These are phyloP conservation scores for Thamnidium elegans DNA, from an alignment of 192 early-diverging fungal genomes.

Conservation along the genomic window DNA sequence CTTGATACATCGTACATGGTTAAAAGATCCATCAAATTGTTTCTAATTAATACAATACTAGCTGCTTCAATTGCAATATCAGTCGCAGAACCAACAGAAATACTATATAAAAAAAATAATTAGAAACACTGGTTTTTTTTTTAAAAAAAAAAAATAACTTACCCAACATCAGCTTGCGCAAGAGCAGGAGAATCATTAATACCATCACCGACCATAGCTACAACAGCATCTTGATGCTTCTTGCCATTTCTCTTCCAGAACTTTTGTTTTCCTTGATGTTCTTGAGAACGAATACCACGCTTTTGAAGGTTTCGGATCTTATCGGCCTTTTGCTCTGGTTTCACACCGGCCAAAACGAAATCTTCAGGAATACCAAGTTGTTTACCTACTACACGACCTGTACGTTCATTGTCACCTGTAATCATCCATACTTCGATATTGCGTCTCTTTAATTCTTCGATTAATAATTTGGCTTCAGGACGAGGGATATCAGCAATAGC, in stretches of 20 bases:
- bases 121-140: no score
- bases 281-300: constrained; percentile 20
- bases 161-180: constrained; percentile 81
- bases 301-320: constrained; percentile 58
- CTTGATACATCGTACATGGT: constrained; percentile 74
- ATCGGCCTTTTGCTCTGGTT: constrained; percentile 70
- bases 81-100: constrained; percentile 86
- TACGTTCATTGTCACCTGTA: constrained; percentile 69
- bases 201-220: constrained; percentile 94
- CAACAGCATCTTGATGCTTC: constrained; percentile 41
- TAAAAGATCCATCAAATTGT: constrained; percentile 75
- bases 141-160: constrained; percentile 7
- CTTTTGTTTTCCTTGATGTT: background rate
- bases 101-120: constrained; percentile 36
- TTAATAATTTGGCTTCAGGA: constrained; percentile 52
- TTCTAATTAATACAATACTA: constrained; percentile 76
- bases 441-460: constrained; percentile 43
- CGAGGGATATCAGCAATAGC: constrained; percentile 58
- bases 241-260: constrained; percentile 16
- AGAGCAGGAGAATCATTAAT: constrained; percentile 94
- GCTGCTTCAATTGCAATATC: constrained; percentile 91
- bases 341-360: constrained; percentile 59
- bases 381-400: constrained; percentile 59
- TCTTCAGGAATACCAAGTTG: constrained; percentile 62
- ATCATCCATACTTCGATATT: constrained; percentile 76